Evolutionary conservation across 2,329 filamentous ascomycete species (phyloP).

Genomic region (Pseudocercospora pini-densiflorae): DNA sequence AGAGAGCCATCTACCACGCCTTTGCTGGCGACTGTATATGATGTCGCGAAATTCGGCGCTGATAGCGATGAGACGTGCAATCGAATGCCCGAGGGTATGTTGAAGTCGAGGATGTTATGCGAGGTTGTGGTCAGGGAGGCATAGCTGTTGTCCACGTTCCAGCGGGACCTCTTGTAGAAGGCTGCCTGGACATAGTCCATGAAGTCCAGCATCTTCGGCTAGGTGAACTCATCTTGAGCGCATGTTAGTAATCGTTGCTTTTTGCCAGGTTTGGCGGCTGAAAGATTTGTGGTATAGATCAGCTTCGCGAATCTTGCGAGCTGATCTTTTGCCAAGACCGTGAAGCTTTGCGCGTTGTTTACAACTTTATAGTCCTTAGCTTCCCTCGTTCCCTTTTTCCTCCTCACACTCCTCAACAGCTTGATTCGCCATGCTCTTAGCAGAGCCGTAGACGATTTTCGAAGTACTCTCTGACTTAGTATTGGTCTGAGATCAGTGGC

Average conservation of each 20-base stretch:
- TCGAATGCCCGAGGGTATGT: slow-evolving; percentile 80
- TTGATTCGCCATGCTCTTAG: too few species aligned
- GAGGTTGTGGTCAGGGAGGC: slow-evolving; percentile 82
- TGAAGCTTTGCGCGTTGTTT: background rate
- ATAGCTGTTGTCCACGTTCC: slow-evolving; percentile 93
- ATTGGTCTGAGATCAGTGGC: too few species aligned
- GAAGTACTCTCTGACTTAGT: too few species aligned
- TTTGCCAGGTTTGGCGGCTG: background rate
- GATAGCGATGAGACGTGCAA: slow-evolving; percentile 90
- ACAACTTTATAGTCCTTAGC: background rate
- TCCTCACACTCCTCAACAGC: too few species aligned
- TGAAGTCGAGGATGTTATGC: slow-evolving; percentile 85
- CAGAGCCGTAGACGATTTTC: too few species aligned
- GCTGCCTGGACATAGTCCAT: slow-evolving; percentile 96
- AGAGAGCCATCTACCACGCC: slow-evolving; percentile 96
- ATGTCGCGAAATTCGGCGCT: slow-evolving; percentile 90
- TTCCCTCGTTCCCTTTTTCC: background rate
- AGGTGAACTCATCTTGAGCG: slow-evolving; percentile 20
- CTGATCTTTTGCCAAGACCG: background rate
- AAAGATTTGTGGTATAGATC: background rate
- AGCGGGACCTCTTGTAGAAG: slow-evolving; percentile 84
- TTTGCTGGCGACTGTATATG: slow-evolving; percentile 86
- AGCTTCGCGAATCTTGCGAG: background rate
- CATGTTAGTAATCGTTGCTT: slow-evolving; percentile 2
- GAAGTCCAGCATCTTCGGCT: slow-evolving; percentile 78